Evolutionary conservation across 208 protist genomes (phyloP).

Genomic region (Wallacemonas sp.): DNA sequence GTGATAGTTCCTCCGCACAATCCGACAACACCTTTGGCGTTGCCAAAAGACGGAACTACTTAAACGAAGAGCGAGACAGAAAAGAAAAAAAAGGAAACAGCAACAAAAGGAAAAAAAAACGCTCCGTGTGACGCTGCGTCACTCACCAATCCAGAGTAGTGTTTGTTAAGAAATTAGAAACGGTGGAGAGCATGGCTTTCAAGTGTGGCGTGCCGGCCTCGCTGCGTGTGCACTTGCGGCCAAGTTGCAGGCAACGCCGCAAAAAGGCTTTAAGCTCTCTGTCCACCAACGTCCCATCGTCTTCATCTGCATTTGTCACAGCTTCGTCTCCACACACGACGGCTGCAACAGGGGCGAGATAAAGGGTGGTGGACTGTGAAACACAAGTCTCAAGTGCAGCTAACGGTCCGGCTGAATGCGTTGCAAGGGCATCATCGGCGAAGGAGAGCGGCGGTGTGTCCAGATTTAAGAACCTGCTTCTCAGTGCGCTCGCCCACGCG

Average conservation of each 20-base stretch:
- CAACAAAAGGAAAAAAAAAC: slow-evolving; percentile 8
- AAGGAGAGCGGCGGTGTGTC: not conserved
- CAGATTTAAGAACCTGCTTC: not conserved
- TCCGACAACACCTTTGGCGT: too few species aligned
- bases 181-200: slow-evolving; percentile 9
- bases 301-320: slow-evolving; percentile 3
- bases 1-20: too few species aligned
- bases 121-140: not conserved
- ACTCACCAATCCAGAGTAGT: slow-evolving; percentile 19
- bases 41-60: too few species aligned
- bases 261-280: slow-evolving; percentile 43
- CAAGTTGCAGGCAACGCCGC: slow-evolving; percentile 30
- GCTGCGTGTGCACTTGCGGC: slow-evolving; percentile 24
- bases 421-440: too few species aligned
- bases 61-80: not conserved
- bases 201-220: not conserved
- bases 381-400: slow-evolving; percentile 3
- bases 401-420: too few species aligned
- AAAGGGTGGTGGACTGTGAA: slow-evolving; percentile 3
- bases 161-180: slow-evolving; percentile 3
- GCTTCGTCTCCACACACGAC: not conserved
- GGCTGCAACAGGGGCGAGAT: not conserved
- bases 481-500: slow-evolving; percentile 28
- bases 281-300: slow-evolving; percentile 61
- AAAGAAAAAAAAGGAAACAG: not conserved